Conservation (phyloP, 306 rosid species). For the Luffa acutangula region DNA sequence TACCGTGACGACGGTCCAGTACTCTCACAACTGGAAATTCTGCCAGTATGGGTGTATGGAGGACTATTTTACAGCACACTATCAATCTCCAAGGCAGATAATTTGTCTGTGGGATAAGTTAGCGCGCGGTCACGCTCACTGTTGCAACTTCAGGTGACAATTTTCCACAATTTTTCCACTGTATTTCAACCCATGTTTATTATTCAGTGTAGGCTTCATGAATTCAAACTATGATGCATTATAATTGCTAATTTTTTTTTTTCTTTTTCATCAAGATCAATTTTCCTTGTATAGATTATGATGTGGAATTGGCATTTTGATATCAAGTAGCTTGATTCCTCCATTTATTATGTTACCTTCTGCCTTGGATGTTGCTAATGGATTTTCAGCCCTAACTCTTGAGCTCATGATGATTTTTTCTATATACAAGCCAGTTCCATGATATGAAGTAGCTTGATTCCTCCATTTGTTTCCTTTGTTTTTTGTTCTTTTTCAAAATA, state of each 20-base stretch:
- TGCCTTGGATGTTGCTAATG: not conserved
- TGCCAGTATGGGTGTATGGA: slow-evolving; percentile 97
- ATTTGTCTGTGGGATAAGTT: slow-evolving; percentile 87
- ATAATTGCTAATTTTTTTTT: not conserved
- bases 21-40: slow-evolving; percentile 95
- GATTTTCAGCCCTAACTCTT: not conserved
- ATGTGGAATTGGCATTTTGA: slow-evolving; percentile 5
- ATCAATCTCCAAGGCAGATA: slow-evolving; percentile 98
- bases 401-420: not conserved
- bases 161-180: not conserved
- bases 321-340: slow-evolving; percentile 1
- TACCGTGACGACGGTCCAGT: slow-evolving; percentile 40
- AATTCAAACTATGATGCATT: not conserved
- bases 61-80: slow-evolving; percentile 85
- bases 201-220: not conserved
- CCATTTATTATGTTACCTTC: not conserved
- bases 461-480: too few species aligned
- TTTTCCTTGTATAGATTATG: slow-evolving; percentile 3
- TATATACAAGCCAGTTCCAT: too few species aligned
- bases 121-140: slow-evolving; percentile 61
- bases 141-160: slow-evolving; percentile 83
- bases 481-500: too few species aligned
- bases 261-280: not conserved
- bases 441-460: too few species aligned
- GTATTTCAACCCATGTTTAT: not conserved